These are phyloP conservation scores for Daldinia eschscholtzii DNA, from an alignment of 2,329 filamentous ascomycete species.

Conservation along the genomic window DNA sequence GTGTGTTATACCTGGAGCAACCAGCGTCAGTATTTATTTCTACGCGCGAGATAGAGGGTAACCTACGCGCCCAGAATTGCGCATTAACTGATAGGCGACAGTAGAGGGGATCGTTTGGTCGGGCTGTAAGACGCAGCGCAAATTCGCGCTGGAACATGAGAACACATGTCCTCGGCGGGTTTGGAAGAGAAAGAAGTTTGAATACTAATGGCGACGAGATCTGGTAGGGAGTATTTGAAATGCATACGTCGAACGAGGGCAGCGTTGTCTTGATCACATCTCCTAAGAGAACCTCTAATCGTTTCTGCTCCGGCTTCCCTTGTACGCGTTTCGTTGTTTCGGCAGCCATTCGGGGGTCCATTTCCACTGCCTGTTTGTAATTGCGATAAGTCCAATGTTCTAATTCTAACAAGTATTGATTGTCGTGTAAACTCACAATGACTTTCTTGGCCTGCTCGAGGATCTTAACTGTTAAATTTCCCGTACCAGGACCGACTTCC, in stretches of 20 bases:
- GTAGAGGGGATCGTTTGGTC: constrained; percentile 89
- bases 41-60: background rate
- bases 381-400: constrained; percentile 60
- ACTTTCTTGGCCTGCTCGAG: constrained; percentile 85
- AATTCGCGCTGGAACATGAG: constrained; percentile 99
- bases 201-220: constrained; percentile 95
- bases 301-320: constrained; percentile 84
- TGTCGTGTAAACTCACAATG: constrained; percentile 60
- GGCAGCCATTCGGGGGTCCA: constrained; percentile 96
- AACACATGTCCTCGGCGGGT: constrained; percentile 84
- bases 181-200: constrained; percentile 84
- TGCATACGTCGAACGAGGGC: constrained; percentile 78
- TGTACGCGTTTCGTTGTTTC: constrained; percentile 96
- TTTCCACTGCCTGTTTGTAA: constrained; percentile 75
- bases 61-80: constrained; percentile 84
- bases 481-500: constrained; percentile 85
- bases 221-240: constrained; percentile 79
- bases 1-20: constrained; percentile 42
- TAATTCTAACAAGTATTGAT: constrained; percentile 11
- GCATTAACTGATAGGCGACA: constrained; percentile 91
- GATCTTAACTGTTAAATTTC: constrained; percentile 88
- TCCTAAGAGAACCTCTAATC: constrained; percentile 88
- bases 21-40: constrained; percentile 57
- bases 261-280: constrained; percentile 92
- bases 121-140: constrained; percentile 87